Evolutionary conservation across 2,329 filamentous ascomycete species (phyloP).

Genomic region (Ustulina deusta): DNA sequence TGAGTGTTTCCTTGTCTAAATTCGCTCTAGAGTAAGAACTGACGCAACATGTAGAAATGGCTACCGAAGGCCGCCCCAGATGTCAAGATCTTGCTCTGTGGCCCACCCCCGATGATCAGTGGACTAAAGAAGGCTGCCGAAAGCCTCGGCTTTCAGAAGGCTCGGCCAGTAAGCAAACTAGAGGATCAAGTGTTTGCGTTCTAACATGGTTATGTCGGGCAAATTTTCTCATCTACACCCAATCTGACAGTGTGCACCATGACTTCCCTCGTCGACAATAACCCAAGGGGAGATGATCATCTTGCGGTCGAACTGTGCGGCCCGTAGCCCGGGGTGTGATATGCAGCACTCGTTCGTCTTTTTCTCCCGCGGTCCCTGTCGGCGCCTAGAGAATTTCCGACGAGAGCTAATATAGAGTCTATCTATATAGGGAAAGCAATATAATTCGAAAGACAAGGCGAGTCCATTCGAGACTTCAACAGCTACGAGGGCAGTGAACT

Average conservation of each 20-base stretch:
- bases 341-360: not conserved
- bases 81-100: constrained; percentile 94
- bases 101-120: constrained; percentile 95
- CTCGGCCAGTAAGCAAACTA: constrained; percentile 94
- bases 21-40: constrained; percentile 11
- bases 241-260: not conserved
- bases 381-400: constrained; percentile 9
- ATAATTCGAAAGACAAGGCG: constrained; percentile 8
- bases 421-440: not conserved
- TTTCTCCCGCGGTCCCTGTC: not conserved
- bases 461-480: constrained; percentile 4
- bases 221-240: not conserved
- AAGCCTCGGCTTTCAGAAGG: constrained; percentile 89
- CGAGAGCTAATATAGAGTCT: not conserved
- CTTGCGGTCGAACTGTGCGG: not conserved
- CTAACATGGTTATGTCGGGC: constrained; percentile 58
- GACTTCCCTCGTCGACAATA: not conserved
- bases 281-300: not conserved
- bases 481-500: not conserved
- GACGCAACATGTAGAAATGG: constrained; percentile 67
- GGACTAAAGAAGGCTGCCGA: constrained; percentile 97
- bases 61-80: constrained; percentile 86
- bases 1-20: constrained; percentile 54
- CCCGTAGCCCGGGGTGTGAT: not conserved
- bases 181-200: constrained; percentile 99